These are phyloP conservation scores for Phoenix roebelenii DNA, from an alignment of 176 grass and related monocot genomes.

Conservation along the genomic window DNA sequence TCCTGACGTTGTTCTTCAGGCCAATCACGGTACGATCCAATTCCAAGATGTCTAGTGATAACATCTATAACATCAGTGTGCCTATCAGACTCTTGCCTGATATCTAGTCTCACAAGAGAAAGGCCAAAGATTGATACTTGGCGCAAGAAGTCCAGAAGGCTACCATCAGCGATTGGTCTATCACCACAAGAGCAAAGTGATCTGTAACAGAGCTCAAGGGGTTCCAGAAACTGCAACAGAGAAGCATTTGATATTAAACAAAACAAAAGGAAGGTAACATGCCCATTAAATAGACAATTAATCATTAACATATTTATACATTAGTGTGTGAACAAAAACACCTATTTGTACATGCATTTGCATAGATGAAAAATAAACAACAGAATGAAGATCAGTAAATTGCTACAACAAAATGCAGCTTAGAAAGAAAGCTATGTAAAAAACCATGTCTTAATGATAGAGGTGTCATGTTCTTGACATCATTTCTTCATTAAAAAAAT, in stretches of 20 bases:
- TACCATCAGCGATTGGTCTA: constrained; percentile 87
- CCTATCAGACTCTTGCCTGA: constrained; percentile 97
- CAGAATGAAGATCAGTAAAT: no score
- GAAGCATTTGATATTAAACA: not conserved
- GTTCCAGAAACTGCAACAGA: not conserved
- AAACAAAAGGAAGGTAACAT: no score
- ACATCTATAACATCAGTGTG: constrained; percentile 93
- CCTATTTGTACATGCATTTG: no score
- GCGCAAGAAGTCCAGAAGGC: constrained; percentile 94
- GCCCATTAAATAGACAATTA: no score
- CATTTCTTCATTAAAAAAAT: no score
- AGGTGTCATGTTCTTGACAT: no score
- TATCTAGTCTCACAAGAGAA: constrained; percentile 93
- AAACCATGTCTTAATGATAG: no score
- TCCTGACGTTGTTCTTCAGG: constrained; percentile 93
- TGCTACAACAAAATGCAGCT: no score
- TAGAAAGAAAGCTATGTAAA: no score
- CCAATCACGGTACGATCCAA: constrained; percentile 92
- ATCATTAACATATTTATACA: no score
- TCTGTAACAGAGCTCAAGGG: constrained; percentile 84
- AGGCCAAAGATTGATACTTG: constrained; percentile 97
- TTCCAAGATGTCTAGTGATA: constrained; percentile 75
- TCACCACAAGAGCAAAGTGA: constrained; percentile 91
- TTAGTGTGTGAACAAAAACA: no score
- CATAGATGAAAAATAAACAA: no score